A percentile compares a stretch with the other conserved stretches of the same genome.
These are phyloP conservation scores for Trypanosoma melophagium DNA, from an alignment of 208 protist species.

Conservation along the genomic window DNA sequence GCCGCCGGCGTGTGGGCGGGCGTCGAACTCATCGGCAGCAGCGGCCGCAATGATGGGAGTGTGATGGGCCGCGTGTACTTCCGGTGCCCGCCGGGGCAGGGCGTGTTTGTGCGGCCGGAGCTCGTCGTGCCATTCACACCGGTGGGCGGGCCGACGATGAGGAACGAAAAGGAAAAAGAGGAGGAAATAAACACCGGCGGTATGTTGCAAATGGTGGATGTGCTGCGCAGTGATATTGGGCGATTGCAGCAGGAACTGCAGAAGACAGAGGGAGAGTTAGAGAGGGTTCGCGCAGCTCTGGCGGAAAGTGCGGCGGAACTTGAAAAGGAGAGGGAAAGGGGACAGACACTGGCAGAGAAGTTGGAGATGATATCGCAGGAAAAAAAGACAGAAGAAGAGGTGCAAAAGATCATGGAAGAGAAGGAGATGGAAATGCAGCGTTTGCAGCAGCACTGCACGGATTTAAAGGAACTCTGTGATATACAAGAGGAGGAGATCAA, in stretches of 20 bases:
- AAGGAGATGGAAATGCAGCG: slow-evolving; percentile 1
- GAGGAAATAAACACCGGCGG: not conserved
- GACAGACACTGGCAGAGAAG: too few relatives aligned
- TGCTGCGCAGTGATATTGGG: slow-evolving; percentile 1
- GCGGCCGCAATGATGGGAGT: slow-evolving; percentile 50
- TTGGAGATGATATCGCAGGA: not conserved
- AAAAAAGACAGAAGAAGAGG: not conserved
- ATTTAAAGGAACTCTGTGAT: slow-evolving; percentile 14
- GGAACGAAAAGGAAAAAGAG: not conserved
- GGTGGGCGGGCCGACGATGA: not conserved
- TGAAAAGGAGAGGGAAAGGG: not conserved
- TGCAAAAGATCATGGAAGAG: not conserved
- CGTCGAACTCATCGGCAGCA: slow-evolving; percentile 51
- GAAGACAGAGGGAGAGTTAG: slow-evolving; percentile 6
- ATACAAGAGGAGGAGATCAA: slow-evolving; percentile 27
- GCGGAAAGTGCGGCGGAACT: not conserved
- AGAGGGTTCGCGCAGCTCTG: not conserved
- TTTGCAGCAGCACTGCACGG: slow-evolving; percentile 7
- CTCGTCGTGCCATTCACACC: slow-evolving; percentile 36
- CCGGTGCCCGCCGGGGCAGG: slow-evolving; percentile 43
- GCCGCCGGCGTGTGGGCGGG: slow-evolving; percentile 56
- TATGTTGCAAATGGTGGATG: not conserved
- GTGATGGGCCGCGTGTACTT: slow-evolving; percentile 54
- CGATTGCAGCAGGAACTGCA: slow-evolving; percentile 11
- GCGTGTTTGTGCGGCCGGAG: slow-evolving; percentile 59